Percentiles rank a stretch among this genome's conserved stretches.
Conservation (phyloP, 495 filamentous ascomycete genomes). For the Hyaloscypha variabilis region DNA sequence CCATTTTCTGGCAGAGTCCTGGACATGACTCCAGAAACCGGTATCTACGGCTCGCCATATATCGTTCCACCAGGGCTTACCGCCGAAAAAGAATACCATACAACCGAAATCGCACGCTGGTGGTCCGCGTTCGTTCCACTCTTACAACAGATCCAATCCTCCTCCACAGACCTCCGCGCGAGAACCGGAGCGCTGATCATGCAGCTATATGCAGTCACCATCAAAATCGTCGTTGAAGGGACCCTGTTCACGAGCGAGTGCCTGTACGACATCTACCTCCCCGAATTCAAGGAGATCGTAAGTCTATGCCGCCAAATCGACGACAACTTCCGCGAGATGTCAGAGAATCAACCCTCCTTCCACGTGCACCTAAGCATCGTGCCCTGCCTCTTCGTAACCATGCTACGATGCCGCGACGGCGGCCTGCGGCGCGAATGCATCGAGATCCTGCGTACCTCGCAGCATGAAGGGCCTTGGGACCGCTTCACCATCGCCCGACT, state of each 20-base stretch:
- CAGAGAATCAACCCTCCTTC: not conserved
- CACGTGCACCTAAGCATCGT: conserved; percentile 1
- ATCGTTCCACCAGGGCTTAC: not conserved
- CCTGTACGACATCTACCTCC: conserved; percentile 1
- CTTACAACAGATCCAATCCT: not conserved
- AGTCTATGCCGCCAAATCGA: not conserved
- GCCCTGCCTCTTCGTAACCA: not conserved
- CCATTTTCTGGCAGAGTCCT: not conserved
- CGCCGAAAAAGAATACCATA: not conserved
- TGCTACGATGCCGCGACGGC: conserved; percentile 7
- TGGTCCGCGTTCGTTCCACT: not conserved
- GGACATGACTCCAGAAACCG: not conserved
- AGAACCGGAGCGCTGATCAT: conserved; percentile 4
- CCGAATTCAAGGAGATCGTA: conserved; percentile 3
- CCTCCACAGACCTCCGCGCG: not conserved
- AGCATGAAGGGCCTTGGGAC: not conserved
- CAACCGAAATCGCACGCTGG: not conserved
- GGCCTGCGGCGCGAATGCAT: not conserved
- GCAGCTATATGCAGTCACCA: conserved; percentile 1
- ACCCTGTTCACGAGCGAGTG: conserved; percentile 2
- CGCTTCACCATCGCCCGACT: not conserved
- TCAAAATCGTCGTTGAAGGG: conserved; percentile 7
- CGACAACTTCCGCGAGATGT: not conserved
- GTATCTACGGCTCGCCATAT: conserved; percentile 10
- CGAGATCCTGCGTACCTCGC: not conserved